Evolutionary conservation across 495 filamentous ascomycete species (phyloP).

Genomic region (Penicillium lagena): DNA sequence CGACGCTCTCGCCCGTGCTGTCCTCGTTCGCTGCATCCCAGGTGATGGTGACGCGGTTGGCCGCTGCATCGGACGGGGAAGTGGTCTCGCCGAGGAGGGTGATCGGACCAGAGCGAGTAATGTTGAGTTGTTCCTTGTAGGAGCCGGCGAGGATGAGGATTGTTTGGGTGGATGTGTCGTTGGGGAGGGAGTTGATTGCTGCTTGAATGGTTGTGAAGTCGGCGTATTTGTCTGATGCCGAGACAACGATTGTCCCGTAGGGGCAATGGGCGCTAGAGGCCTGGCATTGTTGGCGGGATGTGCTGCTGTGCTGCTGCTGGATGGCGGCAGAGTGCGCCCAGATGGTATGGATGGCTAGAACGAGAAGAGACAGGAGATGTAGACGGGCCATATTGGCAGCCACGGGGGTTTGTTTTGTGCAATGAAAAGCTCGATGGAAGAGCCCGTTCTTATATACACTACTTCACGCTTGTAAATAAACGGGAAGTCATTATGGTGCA

Average conservation of each 20-base stretch:
- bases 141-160: slow-evolving; percentile 50
- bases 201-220: slow-evolving; percentile 44
- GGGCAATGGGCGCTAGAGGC: slow-evolving; percentile 35
- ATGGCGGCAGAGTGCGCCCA: not conserved
- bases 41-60: slow-evolving; percentile 42
- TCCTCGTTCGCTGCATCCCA: slow-evolving; percentile 43
- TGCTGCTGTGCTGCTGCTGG: not conserved
- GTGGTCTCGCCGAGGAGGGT: slow-evolving; percentile 49
- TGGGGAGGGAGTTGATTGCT: slow-evolving; percentile 48
- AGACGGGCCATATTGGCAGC: not conserved
- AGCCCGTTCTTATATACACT: not conserved
- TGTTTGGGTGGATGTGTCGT: slow-evolving; percentile 39
- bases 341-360: not conserved
- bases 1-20: slow-evolving; percentile 31
- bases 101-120: slow-evolving; percentile 50
- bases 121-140: slow-evolving; percentile 56
- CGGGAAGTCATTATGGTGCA: not conserved
- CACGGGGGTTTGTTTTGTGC: no score
- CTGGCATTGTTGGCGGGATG: slow-evolving; percentile 10
- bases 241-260: slow-evolving; percentile 42
- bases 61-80: slow-evolving; percentile 7
- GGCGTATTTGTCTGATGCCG: slow-evolving; percentile 19
- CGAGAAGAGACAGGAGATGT: not conserved
- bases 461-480: not conserved
- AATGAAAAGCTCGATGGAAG: no score